Evolutionary conservation across 2,329 filamentous ascomycete species (phyloP).

Genomic region (Aureobasidium subglaciale): DNA sequence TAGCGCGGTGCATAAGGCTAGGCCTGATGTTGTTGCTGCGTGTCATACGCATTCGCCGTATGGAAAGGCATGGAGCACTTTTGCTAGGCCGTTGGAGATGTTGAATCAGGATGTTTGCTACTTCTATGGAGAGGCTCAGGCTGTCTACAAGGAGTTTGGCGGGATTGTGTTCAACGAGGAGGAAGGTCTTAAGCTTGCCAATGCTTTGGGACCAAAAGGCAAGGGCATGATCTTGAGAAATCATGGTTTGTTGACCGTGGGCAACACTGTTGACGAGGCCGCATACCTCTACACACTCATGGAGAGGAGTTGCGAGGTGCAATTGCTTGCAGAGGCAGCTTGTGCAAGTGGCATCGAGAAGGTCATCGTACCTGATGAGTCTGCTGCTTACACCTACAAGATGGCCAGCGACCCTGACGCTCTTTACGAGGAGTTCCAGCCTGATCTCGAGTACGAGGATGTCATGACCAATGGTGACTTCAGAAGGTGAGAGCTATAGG

Average conservation of each 20-base stretch:
- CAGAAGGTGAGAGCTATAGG: constrained; percentile 3
- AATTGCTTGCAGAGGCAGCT: constrained; percentile 62
- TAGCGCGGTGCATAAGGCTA: constrained; percentile 59
- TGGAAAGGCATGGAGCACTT: constrained; percentile 62
- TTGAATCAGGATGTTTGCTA: constrained; percentile 61
- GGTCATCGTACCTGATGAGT: constrained; percentile 48
- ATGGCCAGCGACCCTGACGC: constrained; percentile 42
- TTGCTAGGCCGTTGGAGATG: constrained; percentile 61
- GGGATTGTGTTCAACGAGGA: constrained; percentile 56
- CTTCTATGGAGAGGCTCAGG: constrained; percentile 56
- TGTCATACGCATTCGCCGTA: constrained; percentile 62
- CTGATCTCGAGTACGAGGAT: constrained; percentile 42
- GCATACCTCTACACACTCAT: constrained; percentile 62
- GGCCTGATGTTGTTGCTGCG: constrained; percentile 58
- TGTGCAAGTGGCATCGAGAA: constrained; percentile 47
- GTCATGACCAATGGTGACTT: constrained; percentile 22
- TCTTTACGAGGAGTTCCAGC: constrained; percentile 47
- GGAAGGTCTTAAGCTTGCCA: constrained; percentile 59
- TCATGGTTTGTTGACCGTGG: constrained; percentile 66
- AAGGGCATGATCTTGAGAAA: constrained; percentile 61
- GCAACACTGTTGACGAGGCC: constrained; percentile 66
- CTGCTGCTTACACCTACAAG: constrained; percentile 47
- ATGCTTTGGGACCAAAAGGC: constrained; percentile 54
- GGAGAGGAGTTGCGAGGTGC: constrained; percentile 62
- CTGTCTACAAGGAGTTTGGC: constrained; percentile 48